A percentile compares a stretch with the other conserved stretches of the same genome.
Evolutionary conservation across 768 basidiomycete genomes (phyloP).

Genomic region (Leccinum arenicola): DNA sequence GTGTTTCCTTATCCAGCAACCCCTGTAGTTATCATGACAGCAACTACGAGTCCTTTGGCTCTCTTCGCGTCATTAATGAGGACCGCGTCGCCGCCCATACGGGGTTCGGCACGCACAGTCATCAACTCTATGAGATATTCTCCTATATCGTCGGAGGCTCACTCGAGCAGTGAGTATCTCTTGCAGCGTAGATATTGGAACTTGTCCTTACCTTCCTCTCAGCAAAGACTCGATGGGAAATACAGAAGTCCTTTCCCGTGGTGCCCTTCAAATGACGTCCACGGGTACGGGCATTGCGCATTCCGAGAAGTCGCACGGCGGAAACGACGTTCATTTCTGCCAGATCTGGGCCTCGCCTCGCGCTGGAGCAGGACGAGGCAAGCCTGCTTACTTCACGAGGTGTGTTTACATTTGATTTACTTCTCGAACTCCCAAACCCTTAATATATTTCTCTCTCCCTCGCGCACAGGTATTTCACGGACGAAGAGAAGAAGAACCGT

Average conservation of each 20-base stretch:
- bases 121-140: conserved; percentile 89
- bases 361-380: conserved; percentile 19
- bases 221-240: conserved; percentile 94
- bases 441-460: background rate
- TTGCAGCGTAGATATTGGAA: background rate
- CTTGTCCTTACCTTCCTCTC: background rate
- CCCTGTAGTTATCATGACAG: conserved; percentile 55
- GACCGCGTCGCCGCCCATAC: conserved; percentile 73
- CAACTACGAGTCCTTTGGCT: conserved; percentile 59
- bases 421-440: background rate
- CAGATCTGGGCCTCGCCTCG: conserved; percentile 69
- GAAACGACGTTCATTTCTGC: conserved; percentile 52
- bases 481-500: conserved; percentile 75
- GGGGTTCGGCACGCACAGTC: conserved; percentile 85
- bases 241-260: conserved; percentile 82
- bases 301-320: conserved; percentile 59
- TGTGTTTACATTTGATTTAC: conserved; percentile 11
- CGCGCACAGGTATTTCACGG: conserved; percentile 60
- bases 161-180: conserved; percentile 68
- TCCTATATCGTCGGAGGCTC: conserved; percentile 79
- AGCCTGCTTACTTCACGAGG: conserved; percentile 85
- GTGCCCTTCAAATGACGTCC: conserved; percentile 88
- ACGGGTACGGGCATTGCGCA: conserved; percentile 92
- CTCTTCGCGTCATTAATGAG: conserved; percentile 89
- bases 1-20: background rate